A percentile compares a stretch with the other conserved stretches of the same genome.
phyloP scores from a whole-genome alignment of 1,139 yeast species.

The Saccharomyces hybrid region DNA sequence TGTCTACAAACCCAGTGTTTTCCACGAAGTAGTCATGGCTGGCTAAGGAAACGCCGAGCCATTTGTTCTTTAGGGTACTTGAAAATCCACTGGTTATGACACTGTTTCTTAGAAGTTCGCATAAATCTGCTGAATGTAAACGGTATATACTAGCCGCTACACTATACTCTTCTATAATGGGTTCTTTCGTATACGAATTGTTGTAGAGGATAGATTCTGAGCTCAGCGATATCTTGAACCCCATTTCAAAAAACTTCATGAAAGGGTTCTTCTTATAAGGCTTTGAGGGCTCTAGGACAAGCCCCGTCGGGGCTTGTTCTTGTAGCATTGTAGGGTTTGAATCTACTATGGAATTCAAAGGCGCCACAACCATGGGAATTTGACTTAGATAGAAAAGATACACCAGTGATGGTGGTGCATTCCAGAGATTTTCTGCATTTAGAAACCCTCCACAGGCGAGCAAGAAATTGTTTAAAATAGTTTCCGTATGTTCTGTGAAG shows the following conservation, averaged over 20 bases:
- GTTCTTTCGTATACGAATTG: conserved; percentile 52
- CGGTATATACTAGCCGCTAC: conserved; percentile 63
- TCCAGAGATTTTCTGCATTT: conserved; percentile 15
- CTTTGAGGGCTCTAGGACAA: conserved; percentile 1
- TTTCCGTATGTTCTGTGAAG: conserved; percentile 15
- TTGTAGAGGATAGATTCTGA: conserved; percentile 44
- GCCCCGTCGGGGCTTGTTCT: neutral
- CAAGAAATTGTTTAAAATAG: conserved; percentile 13
- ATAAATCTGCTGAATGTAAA: conserved; percentile 55
- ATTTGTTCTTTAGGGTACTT: conserved; percentile 8
- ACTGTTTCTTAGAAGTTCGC: conserved; percentile 39
- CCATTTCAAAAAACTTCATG: conserved; percentile 48
- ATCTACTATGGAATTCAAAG: conserved; percentile 15
- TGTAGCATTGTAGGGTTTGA: neutral
- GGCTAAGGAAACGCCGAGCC: conserved; percentile 7
- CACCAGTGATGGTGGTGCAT: conserved; percentile 10
- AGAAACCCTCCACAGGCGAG: conserved; percentile 15
- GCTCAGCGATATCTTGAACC: conserved; percentile 53
- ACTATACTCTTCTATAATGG: conserved; percentile 57
- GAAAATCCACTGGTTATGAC: conserved; percentile 12
- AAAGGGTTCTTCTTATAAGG: conserved; percentile 40
- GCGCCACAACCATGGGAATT: conserved; percentile 16
- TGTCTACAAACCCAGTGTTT: conserved; percentile 3
- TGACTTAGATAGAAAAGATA: conserved; percentile 16
- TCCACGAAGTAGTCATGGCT: neutral